Conservation (phyloP, 106 monocot genomes). For the Phalaenopsis equestris region DNA sequence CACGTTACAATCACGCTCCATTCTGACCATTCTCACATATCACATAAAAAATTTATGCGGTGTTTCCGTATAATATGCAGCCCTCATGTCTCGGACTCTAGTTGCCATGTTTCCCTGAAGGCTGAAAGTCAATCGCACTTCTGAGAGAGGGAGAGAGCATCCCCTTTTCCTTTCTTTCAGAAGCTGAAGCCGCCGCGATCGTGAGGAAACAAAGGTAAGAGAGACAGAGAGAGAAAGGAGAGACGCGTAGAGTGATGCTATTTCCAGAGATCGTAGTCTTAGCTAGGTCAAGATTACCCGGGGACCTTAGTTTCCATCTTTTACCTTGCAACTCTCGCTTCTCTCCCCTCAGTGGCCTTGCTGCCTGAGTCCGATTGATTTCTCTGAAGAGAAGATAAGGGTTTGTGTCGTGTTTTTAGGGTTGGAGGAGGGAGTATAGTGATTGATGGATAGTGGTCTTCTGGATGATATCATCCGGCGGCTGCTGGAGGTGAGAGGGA, state of each 20-base stretch:
- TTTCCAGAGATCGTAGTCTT: slow-evolving; percentile 1
- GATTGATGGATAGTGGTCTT: slow-evolving; percentile 14
- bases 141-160: not conserved
- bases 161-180: no score
- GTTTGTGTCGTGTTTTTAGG: not conserved
- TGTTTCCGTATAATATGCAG: no score
- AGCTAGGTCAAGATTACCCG: not conserved
- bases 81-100: no score
- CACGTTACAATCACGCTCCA: no score
- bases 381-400: not conserved
- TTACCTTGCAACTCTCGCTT: not conserved
- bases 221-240: slow-evolving; percentile 1
- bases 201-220: not conserved
- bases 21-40: no score
- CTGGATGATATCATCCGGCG: slow-evolving; percentile 21
- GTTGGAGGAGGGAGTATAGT: slow-evolving; percentile 2
- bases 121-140: not conserved
- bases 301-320: not conserved
- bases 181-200: not conserved
- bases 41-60: no score
- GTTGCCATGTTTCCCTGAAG: no score
- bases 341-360: not conserved
- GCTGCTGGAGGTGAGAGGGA: slow-evolving; percentile 18
- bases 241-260: slow-evolving; percentile 1
- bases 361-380: not conserved